Percentiles rank a stretch among this genome's conserved stretches.
Evolutionary conservation across 257 asterid species (phyloP).

Genomic region (Craterostigma plantagineum): DNA sequence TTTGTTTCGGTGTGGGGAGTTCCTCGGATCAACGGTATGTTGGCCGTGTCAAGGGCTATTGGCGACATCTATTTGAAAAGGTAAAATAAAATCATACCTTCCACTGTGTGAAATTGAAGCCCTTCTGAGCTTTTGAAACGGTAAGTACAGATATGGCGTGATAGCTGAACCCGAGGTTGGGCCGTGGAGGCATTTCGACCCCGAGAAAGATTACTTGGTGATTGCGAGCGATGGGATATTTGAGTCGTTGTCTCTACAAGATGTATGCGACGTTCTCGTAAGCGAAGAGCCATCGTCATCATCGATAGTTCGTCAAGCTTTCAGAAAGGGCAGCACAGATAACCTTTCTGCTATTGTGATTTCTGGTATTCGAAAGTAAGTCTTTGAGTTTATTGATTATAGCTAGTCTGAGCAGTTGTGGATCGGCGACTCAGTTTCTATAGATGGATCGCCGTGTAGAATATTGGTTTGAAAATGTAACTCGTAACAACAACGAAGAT

Average conservation of each 20-base stretch:
- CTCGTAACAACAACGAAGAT: no score
- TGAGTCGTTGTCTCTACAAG: constrained; percentile 34
- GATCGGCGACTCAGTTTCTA: no score
- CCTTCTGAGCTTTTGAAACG: neutral
- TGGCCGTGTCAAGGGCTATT: constrained; percentile 65
- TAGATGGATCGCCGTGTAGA: no score
- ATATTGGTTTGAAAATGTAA: no score
- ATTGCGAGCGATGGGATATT: constrained; percentile 64
- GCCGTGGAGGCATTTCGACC: constrained; percentile 29
- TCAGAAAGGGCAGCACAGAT: constrained; percentile 41
- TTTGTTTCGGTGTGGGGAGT: constrained; percentile 19
- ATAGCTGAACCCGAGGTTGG: constrained; percentile 48
- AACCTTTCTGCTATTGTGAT: constrained; percentile 49
- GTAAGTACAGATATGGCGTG: constrained; percentile 36
- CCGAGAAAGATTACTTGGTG: constrained; percentile 27
- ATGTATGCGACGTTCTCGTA: constrained; percentile 33
- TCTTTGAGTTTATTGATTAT: no score
- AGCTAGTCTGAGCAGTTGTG: no score
- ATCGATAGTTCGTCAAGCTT: constrained; percentile 28
- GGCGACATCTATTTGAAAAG: constrained; percentile 48
- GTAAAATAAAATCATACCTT: constrained; percentile 9
- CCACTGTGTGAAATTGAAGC: neutral
- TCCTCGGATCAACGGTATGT: constrained; percentile 59
- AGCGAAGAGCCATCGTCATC: constrained; percentile 9
- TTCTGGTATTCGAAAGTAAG: constrained; percentile 9